Evolutionary conservation across 2,329 filamentous ascomycete species (phyloP), one percentile per base, ranked within the genome.

Genomic region (Septoria petroselini): DNA sequence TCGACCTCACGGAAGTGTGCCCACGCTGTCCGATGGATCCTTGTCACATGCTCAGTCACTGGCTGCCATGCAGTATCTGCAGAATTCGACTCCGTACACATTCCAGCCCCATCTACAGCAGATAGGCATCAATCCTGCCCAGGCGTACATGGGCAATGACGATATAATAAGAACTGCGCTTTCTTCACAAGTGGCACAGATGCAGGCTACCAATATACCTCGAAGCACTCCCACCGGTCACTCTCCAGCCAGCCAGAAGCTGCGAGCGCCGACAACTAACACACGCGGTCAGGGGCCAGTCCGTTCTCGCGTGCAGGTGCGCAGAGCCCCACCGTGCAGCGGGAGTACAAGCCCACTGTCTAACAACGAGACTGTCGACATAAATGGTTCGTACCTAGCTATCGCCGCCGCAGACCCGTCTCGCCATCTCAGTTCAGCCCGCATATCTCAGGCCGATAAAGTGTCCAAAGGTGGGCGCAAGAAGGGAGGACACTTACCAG

Each of bases 401-500:
- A 48, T 54, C 39, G 42, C 40, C 12, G 44, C 35, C 6, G 45
- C 50, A 14, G 33, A 48, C 23, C 38, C 52, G 14, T 48, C 48
- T 4, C 47, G 33, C n/a, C 29, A 37, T 4, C n/a, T 30, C 4
- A 9, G 11, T n/a, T 37, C 50, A 15, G 18, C 35, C 12, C 39
- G 42, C 9, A 25, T 47, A 3, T 19, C 42, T 7, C 48, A 49
- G 15, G 31, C 49, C 2, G 56, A 56, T 7, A 44, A 52, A 6
- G 40, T 49, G 6, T 45, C 51, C 6, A 68, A 61, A 53, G 63
- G 60, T 15, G 62, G 61, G 2, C 66, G 72, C 40, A 64, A 66
- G 37, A 70, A 67, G 35, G 68, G 68, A 27, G 62, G 67, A 52
- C 63, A 66, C 19, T 63, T 73, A 9, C 8, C 69, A 65, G 56